Conservation (phyloP, 176 grass and related monocot genomes). For the Oryza meyeriana region DNA sequence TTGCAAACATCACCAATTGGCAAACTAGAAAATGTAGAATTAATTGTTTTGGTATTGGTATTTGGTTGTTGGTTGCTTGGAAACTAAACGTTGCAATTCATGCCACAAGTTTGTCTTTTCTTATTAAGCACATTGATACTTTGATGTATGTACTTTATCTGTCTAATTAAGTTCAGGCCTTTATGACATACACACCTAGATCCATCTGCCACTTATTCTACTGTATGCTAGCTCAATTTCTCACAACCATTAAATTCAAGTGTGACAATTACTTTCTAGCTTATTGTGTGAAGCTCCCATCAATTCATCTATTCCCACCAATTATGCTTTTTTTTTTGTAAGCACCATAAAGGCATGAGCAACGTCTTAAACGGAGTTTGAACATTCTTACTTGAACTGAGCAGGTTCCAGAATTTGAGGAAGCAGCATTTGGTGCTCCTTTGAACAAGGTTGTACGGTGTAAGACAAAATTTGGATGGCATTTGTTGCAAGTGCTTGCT, state of each 20-base stretch:
- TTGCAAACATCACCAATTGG: not conserved
- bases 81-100: not conserved
- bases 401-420: constrained; percentile 98
- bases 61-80: not conserved
- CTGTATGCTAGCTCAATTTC: not conserved
- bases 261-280: not conserved
- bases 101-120: constrained; percentile 7
- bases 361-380: not conserved
- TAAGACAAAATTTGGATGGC: constrained; percentile 98
- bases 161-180: not conserved
- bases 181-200: not conserved
- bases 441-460: constrained; percentile 91
- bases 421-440: constrained; percentile 87
- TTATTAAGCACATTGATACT: not conserved
- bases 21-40: not conserved
- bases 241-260: not conserved
- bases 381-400: constrained; percentile 34
- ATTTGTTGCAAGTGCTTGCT: constrained; percentile 95
- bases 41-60: not conserved
- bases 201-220: not conserved
- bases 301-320: not conserved
- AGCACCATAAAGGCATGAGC: not conserved
- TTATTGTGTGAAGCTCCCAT: constrained; percentile 14
- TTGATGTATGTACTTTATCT: not conserved
- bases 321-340: constrained; percentile 1